Percentiles rank a stretch among this genome's conserved stretches.
These are phyloP conservation scores for Cardamine occulta DNA, from an alignment of 345 rosid species.

Conservation along the genomic window DNA sequence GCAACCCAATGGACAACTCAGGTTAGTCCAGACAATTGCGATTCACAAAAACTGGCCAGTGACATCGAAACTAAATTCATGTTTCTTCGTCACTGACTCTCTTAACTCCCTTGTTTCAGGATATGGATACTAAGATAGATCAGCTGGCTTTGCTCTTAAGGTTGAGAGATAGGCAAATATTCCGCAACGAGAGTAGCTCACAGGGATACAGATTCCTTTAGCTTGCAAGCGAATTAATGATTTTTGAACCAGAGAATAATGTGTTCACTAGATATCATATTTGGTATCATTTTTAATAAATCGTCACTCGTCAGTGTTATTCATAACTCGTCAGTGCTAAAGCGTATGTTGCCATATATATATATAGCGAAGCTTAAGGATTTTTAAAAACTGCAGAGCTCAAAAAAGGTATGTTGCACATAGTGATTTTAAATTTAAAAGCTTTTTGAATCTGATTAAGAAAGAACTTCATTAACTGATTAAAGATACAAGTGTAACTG, in stretches of 20 bases:
- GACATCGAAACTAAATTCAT: conserved; percentile 14
- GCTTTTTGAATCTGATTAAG: conserved; percentile 19
- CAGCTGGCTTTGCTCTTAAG: background rate
- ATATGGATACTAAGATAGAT: conserved; percentile 36
- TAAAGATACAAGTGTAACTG: conserved; percentile 17
- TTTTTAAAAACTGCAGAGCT: background rate
- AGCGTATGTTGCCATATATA: background rate
- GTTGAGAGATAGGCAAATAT: conserved; percentile 17
- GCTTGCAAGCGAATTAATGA: conserved; percentile 27
- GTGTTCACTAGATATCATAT: conserved; percentile 16
- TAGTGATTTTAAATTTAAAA: background rate
- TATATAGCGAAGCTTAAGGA: background rate
- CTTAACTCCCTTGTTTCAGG: conserved; percentile 24
- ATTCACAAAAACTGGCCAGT: background rate
- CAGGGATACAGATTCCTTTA: conserved; percentile 24
- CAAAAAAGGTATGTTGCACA: background rate
- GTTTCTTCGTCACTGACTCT: conserved; percentile 22
- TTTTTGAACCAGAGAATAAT: conserved; percentile 24
- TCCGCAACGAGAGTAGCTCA: conserved; percentile 33
- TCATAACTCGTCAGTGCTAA: background rate
- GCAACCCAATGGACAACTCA: conserved; percentile 93
- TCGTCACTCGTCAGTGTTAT: background rate
- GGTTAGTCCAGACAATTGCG: conserved; percentile 46
- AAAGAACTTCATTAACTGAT: conserved; percentile 33
- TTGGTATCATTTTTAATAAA: conserved; percentile 1